Conservation (phyloP, 768 basidiomycete species). For the Termitomyces eurrhizus region DNA sequence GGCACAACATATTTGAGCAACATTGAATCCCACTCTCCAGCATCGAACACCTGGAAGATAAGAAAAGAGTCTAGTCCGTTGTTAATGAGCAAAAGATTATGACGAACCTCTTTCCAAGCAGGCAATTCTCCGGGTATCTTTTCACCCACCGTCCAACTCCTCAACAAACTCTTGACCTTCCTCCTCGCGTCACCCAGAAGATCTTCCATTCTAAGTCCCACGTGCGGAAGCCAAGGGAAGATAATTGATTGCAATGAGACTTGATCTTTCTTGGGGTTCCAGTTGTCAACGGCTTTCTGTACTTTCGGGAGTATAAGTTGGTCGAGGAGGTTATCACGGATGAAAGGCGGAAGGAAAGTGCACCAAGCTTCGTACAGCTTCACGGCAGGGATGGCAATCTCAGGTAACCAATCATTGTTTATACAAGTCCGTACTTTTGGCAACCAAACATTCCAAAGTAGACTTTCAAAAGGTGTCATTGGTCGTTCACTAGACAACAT, state of each 20-base stretch:
- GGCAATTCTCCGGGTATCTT: constrained; percentile 70
- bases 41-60: constrained; percentile 59
- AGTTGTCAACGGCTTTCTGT: constrained; percentile 75
- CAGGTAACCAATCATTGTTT: constrained; percentile 92
- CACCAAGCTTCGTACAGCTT: constrained; percentile 88
- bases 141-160: constrained; percentile 71
- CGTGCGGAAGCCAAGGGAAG: constrained; percentile 93
- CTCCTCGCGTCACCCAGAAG: constrained; percentile 85
- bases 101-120: constrained; percentile 78
- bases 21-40: constrained; percentile 86
- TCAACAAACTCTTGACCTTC: constrained; percentile 76
- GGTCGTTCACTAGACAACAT: constrained; percentile 40
- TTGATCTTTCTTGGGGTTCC: constrained; percentile 61
- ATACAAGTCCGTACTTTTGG: constrained; percentile 90
- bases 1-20: constrained; percentile 90
- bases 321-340: constrained; percentile 92
- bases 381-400: constrained; percentile 69
- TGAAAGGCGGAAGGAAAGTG: constrained; percentile 81
- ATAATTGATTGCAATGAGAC: constrained; percentile 74
- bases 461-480: constrained; percentile 95
- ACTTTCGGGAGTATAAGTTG: constrained; percentile 95
- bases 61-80: neutral
- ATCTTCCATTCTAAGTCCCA: constrained; percentile 78
- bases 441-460: constrained; percentile 94
- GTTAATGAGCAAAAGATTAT: neutral